Evolutionary conservation across 1,284 basidiomycete genomes (phyloP).

Genomic region (Ganoderma sinense): DNA sequence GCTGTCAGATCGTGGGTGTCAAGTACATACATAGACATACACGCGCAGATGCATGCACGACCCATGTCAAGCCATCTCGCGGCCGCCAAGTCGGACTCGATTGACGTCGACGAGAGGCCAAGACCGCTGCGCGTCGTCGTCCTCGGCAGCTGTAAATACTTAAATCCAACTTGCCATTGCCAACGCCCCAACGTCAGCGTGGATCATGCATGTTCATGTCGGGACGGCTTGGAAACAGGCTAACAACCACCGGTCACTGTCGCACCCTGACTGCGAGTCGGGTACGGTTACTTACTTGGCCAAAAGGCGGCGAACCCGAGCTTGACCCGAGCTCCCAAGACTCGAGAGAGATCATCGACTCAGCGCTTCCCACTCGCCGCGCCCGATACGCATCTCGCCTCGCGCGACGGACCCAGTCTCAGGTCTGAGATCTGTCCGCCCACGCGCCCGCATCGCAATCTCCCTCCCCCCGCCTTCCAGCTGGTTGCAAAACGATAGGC

Average conservation of each 20-base stretch:
- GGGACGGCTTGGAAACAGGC: background rate
- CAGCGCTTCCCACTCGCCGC: background rate
- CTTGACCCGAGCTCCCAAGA: no score
- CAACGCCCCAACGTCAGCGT: background rate
- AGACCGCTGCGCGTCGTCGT: background rate
- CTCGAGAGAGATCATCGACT: background rate
- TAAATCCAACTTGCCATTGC: no score
- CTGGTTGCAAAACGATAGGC: no score
- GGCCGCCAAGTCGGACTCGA: background rate
- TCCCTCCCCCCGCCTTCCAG: background rate
- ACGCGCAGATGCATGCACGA: no score
- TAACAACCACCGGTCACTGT: no score
- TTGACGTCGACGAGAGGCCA: background rate
- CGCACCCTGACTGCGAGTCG: background rate
- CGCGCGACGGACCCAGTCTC: no score
- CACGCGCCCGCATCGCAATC: slow-evolving; percentile 5
- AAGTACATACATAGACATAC: background rate
- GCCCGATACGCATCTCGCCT: background rate
- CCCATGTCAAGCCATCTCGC: no score
- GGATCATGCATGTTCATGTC: background rate
- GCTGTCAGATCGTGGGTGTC: background rate
- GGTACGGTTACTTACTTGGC: background rate
- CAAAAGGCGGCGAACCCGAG: no score
- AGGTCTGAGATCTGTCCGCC: background rate
- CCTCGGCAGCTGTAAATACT: background rate